Base-by-base conservation (phyloP, 2,329 filamentous ascomycete species). In the Claviceps monticola region DNA sequence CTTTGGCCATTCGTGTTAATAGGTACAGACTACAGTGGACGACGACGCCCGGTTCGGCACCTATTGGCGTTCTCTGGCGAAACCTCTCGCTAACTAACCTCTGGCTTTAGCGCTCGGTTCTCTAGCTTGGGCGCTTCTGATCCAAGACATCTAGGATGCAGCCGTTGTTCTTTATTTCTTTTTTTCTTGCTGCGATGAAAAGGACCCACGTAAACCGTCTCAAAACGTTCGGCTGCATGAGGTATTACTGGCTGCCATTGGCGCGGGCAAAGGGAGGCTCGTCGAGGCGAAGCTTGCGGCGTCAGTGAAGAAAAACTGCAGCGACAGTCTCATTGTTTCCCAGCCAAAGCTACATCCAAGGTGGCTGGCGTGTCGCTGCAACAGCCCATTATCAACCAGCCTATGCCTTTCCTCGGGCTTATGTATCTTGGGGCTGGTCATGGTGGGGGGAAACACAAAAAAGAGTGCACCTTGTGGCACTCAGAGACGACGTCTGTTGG, bases 381-480 rank as follows among this genome's bases (percentile, higher is more conserved):
- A 45, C 7, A n/a, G 14, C 14, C n/a, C 23, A 17, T 17, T 17
- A 8, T 7, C 23, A 14, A 8, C 14, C 23, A 14, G 46, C 19
- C 46, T 48, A 39, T 48, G 36, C 36, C 23, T 48, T n/a, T 23
- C 21, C 9, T 16, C 16, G 5, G 5, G 21, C 46, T 21, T 9
- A 23, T 9, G n/a, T 34, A 34, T 29, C 46, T 46, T 42, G 37
- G 21, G 37, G 21, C 16, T 34, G 36, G 41, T 36, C 46, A 49
- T 34, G 26, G 39, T 41, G 44, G 19, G 19, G 34, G 51, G 36
- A 52, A 52, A 52, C 36, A 46, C 42, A 52, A 38, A 44, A 34
- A 46, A 42, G 13, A n/a, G 37, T 23, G 48, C 42, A 21, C 47
- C 34, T 7, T 21, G 23, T 49, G 48, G 37, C 48, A 49, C 38